Evolutionary conservation across 2,329 filamentous ascomycete genomes (phyloP), one percentile per base, ranked within the genome.

Genomic region (Endothia cerciana): DNA sequence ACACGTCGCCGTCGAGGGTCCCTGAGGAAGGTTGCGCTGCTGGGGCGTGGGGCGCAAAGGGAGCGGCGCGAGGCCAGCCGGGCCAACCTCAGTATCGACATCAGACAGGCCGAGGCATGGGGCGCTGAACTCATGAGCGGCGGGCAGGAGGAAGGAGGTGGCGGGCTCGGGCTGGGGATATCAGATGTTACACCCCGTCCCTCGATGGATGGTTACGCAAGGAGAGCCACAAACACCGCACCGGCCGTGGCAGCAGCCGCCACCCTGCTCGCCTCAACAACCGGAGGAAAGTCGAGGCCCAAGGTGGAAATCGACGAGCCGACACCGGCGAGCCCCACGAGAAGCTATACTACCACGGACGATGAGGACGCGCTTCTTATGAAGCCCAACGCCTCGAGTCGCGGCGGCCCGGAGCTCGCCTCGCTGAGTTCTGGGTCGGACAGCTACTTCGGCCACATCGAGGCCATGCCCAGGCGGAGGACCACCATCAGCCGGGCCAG

Each of bases 1-100:
- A 87, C 87, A 57, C 83, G 93, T 64, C 89, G 89, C 72, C 87
- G 94, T 67, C 91, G 91, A 74, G 93, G 93, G 4, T 97, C 94
- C 13, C 81, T 97, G 75, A 87, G 94, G 67, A 97, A 97, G 78
- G 92, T 92, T 13, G 93, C 93, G 33, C 82, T 97, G 59, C 83
- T 97, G 22, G 92, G 92, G 19, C 90, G 91, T 69, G 89, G 90
- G 68, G 87, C 83, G 63, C 88, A 86, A 75, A 83, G 85, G 67
- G 87, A 87, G 71, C 83, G 78, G 73, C 85, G 80, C 70, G 87
- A 88, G 64, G 78, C 77, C 64, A 61, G 60, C 43, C 60, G 66
- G 33, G 85, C 81, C 63, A 75, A 79, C 22, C 71, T 83, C 65
- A 77, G 75, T 25, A 77, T 83, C 63, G 78, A 83, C 64, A 80